These are phyloP conservation scores for Dioszegia hungarica DNA, from an alignment of 768 basidiomycete species.

Conservation along the genomic window DNA sequence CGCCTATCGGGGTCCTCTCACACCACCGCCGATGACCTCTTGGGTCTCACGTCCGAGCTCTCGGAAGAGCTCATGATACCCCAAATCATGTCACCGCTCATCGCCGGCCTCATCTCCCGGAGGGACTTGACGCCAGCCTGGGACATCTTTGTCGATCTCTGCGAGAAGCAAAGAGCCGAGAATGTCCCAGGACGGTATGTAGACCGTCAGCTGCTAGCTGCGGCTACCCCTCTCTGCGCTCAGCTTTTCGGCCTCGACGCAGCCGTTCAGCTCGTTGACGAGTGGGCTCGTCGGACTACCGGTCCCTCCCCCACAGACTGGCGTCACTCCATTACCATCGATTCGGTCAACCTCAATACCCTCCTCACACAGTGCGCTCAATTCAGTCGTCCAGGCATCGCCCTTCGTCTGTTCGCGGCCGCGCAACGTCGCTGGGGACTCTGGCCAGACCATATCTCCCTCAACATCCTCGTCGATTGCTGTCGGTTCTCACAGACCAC, in stretches of 20 bases:
- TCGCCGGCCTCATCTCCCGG: slow-evolving; percentile 18
- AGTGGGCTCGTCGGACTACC: slow-evolving; percentile 16
- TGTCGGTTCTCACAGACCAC: slow-evolving; percentile 54
- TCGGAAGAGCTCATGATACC: slow-evolving; percentile 5
- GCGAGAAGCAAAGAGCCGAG: background rate
- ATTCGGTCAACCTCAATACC: slow-evolving; percentile 28
- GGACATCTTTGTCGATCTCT: slow-evolving; percentile 23
- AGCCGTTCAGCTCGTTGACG: slow-evolving; percentile 27
- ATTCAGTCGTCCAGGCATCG: slow-evolving; percentile 8
- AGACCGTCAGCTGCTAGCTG: slow-evolving; percentile 19
- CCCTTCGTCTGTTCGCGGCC: slow-evolving; percentile 59
- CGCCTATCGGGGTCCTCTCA: slow-evolving; percentile 2
- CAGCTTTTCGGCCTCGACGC: slow-evolving; percentile 8
- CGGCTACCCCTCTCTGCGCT: slow-evolving; percentile 15
- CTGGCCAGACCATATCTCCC: slow-evolving; percentile 56
- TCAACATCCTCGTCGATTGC: slow-evolving; percentile 61
- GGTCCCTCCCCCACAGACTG: background rate
- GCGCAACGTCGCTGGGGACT: slow-evolving; percentile 60
- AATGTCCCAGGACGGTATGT: slow-evolving; percentile 10
- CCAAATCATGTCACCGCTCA: slow-evolving; percentile 24
- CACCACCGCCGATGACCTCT: slow-evolving; percentile 8
- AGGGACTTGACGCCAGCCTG: slow-evolving; percentile 17
- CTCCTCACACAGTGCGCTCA: slow-evolving; percentile 19
- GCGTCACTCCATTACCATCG: slow-evolving; percentile 14
- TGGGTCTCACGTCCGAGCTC: slow-evolving; percentile 9